Evolutionary conservation across 495 filamentous ascomycete species (phyloP).

Genomic region (Antarctomyces pellizariae): DNA sequence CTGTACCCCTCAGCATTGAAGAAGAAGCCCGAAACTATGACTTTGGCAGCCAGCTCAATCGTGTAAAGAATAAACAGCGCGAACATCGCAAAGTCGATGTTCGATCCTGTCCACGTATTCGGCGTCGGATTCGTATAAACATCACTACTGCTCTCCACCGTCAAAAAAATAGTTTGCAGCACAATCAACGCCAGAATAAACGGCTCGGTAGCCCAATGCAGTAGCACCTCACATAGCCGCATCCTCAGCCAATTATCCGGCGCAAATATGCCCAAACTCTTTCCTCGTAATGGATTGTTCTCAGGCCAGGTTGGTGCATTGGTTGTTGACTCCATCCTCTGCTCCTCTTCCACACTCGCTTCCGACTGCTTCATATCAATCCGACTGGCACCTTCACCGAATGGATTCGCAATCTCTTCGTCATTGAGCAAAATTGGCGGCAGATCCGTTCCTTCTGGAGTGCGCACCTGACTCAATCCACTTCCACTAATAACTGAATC

Average conservation of each 20-base stretch:
- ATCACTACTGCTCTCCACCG: constrained; percentile 51
- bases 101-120: constrained; percentile 35
- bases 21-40: constrained; percentile 80
- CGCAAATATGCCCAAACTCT: constrained; percentile 62
- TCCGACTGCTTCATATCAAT: constrained; percentile 23
- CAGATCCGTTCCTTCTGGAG: too few species aligned
- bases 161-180: constrained; percentile 64
- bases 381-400: constrained; percentile 36
- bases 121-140: constrained; percentile 31
- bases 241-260: constrained; percentile 53
- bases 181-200: constrained; percentile 72
- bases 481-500: not conserved
- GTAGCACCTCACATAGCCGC: constrained; percentile 64
- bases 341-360: constrained; percentile 28
- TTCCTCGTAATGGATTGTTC: constrained; percentile 71
- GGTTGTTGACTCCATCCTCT: too few species aligned
- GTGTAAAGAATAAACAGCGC: constrained; percentile 81
- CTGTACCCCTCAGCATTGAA: constrained; percentile 72
- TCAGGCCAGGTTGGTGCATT: constrained; percentile 14
- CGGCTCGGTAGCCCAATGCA: constrained; percentile 71
- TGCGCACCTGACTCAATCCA: too few species aligned
- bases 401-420: too few species aligned
- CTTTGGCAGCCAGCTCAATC: constrained; percentile 54
- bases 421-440: too few species aligned
- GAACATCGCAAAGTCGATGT: constrained; percentile 61